A percentile compares a stretch with the other conserved stretches of the same genome.
Conservation (phyloP, 257 asterid genomes). For the Solanum raphanifolium region DNA sequence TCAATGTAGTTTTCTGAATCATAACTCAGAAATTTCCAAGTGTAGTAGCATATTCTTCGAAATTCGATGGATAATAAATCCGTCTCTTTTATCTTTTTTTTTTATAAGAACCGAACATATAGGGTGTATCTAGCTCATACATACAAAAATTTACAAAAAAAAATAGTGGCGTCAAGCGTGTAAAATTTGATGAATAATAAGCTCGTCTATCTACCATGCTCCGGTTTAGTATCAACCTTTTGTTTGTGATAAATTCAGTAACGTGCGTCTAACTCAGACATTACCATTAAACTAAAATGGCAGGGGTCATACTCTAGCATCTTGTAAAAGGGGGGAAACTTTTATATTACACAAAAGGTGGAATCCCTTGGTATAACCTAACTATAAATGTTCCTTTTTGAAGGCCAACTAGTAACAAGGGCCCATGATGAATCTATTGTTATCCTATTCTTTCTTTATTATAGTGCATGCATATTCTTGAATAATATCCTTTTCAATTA, state of each 20-base stretch:
- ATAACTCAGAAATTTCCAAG: not conserved
- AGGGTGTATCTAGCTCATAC: not conserved
- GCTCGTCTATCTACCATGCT: not conserved
- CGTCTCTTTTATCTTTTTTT: not conserved
- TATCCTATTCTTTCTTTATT: not conserved
- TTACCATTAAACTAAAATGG: not conserved
- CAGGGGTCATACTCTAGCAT: not conserved
- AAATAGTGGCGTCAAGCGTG: not conserved
- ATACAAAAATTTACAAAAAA: not conserved
- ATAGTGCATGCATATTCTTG: not conserved
- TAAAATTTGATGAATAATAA: not conserved
- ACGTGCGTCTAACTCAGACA: not conserved
- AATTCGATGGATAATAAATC: not conserved
- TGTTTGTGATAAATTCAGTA: not conserved
- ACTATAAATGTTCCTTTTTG: not conserved
- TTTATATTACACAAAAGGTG: not conserved
- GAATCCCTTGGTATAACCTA: not conserved
- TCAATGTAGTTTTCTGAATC: not conserved
- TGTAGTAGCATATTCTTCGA: not conserved
- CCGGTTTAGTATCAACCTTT: not conserved
- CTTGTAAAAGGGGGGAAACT: not conserved
- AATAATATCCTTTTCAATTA: not conserved
- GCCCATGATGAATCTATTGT: not conserved
- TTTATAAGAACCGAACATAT: not conserved
- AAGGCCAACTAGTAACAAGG: conserved; percentile 1